Evolutionary conservation across 2,329 filamentous ascomycete species (phyloP).

Genomic region (Zymoseptoria tritici): DNA sequence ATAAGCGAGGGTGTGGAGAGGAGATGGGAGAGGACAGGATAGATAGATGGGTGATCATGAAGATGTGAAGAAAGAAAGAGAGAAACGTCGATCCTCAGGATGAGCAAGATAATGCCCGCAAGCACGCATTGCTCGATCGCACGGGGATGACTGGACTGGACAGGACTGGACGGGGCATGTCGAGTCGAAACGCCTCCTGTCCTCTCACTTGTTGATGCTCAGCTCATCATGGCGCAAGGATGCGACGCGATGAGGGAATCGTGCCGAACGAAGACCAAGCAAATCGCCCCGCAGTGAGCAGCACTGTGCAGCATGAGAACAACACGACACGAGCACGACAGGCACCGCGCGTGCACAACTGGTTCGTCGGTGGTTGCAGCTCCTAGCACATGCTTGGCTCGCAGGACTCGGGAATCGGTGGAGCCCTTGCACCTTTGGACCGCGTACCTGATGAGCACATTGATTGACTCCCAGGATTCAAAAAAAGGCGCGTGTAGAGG

Average conservation of each 20-base stretch:
- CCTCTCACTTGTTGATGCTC: not conserved
- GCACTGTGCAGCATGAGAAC: not conserved
- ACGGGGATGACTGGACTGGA: not conserved
- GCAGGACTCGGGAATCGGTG: no score
- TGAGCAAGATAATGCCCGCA: not conserved
- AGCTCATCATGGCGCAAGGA: conserved; percentile 1
- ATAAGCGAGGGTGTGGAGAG: not conserved
- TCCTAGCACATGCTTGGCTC: no score
- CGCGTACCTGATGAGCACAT: no score
- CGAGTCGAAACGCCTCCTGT: not conserved
- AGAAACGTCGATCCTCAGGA: not conserved
- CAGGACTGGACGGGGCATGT: not conserved
- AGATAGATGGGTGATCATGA: no score
- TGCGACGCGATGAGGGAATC: conserved; percentile 1
- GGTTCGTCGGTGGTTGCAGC: no score
- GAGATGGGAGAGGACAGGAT: not conserved
- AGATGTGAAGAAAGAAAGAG: not conserved
- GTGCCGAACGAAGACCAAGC: not conserved
- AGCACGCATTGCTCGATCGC: not conserved
- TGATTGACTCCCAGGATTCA: no score
- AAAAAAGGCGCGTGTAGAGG: no score
- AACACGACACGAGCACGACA: no score
- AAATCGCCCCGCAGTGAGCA: not conserved
- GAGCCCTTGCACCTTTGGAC: no score
- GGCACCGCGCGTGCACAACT: no score